Conservation (phyloP, 2,329 filamentous ascomycete genomes). For the Neofusicoccum sp. region DNA sequence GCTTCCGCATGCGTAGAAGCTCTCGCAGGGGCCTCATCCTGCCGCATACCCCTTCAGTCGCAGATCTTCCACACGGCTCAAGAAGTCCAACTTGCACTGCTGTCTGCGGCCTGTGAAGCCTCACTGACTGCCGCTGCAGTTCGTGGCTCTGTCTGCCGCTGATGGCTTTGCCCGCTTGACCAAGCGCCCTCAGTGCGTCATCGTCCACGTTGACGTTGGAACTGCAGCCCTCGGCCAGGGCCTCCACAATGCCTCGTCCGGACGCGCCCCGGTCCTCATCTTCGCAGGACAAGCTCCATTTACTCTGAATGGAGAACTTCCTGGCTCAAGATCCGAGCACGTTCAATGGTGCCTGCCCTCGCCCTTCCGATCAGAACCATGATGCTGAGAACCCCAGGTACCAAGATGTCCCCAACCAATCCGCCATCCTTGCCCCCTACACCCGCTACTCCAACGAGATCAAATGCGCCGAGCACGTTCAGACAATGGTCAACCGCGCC, state of each 20-base stretch:
- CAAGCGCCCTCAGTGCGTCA: constrained; percentile 71
- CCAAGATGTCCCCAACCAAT: constrained; percentile 79
- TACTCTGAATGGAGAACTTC: constrained; percentile 46
- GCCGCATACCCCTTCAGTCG: too few species aligned
- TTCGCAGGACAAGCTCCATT: constrained; percentile 47
- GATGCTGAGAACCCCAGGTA: constrained; percentile 20
- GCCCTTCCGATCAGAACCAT: background rate
- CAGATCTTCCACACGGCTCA: too few species aligned
- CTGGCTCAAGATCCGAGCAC: constrained; percentile 36
- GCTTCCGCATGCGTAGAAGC: too few species aligned
- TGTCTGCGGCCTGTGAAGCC: too few species aligned
- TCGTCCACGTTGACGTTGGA: constrained; percentile 78
- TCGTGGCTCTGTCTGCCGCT: constrained; percentile 24
- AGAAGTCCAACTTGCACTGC: too few species aligned
- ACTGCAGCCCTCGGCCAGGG: constrained; percentile 71
- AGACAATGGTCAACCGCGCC: constrained; percentile 29
- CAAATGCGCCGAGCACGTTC: constrained; percentile 57
- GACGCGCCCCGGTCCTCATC: constrained; percentile 34
- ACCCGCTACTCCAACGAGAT: constrained; percentile 81
- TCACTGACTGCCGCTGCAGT: background rate
- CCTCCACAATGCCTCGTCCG: constrained; percentile 59
- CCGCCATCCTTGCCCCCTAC: constrained; percentile 77
- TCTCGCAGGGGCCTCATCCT: too few species aligned
- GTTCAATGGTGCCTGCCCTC: constrained; percentile 39
- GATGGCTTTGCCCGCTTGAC: constrained; percentile 50